A percentile compares a stretch with the other conserved stretches of the same genome.
Evolutionary conservation across 768 basidiomycete species (phyloP).

Genomic region (Pulveroboletus sp.): DNA sequence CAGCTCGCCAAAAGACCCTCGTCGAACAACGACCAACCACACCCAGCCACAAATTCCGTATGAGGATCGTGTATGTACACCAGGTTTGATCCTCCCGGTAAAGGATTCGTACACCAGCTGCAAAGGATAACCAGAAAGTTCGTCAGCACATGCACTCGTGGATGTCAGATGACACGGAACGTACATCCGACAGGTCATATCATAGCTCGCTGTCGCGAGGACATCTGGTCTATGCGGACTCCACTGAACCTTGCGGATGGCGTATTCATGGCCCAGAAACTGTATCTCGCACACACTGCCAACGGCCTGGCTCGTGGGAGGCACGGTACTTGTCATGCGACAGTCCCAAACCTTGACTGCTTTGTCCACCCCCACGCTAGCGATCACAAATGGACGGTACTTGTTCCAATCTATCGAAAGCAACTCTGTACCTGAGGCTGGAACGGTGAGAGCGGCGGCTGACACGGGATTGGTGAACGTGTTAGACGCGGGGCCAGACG

Average conservation of each 20-base stretch:
- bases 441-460: slow-evolving; percentile 69
- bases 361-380: slow-evolving; percentile 78
- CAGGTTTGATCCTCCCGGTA: slow-evolving; percentile 44
- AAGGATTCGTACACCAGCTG: slow-evolving; percentile 73
- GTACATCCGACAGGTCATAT: slow-evolving; percentile 93
- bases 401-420: slow-evolving; percentile 92
- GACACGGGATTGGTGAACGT: slow-evolving; percentile 64
- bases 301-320: slow-evolving; percentile 45
- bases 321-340: slow-evolving; percentile 67
- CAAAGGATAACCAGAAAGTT: neutral
- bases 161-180: slow-evolving; percentile 26
- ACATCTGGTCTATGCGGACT: slow-evolving; percentile 72
- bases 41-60: slow-evolving; percentile 92
- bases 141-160: neutral
- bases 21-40: slow-evolving; percentile 89
- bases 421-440: slow-evolving; percentile 73
- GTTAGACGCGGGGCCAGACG: slow-evolving; percentile 45
- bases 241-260: slow-evolving; percentile 86
- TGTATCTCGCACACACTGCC: slow-evolving; percentile 70
- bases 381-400: slow-evolving; percentile 73
- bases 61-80: slow-evolving; percentile 79
- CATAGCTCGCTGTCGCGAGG: slow-evolving; percentile 74
- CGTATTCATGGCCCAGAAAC: slow-evolving; percentile 83
- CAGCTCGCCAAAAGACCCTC: slow-evolving; percentile 84
- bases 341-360: slow-evolving; percentile 78